phyloP scores from a whole-genome alignment of 306 rosid genomes.

The Medicago lupulina region DNA sequence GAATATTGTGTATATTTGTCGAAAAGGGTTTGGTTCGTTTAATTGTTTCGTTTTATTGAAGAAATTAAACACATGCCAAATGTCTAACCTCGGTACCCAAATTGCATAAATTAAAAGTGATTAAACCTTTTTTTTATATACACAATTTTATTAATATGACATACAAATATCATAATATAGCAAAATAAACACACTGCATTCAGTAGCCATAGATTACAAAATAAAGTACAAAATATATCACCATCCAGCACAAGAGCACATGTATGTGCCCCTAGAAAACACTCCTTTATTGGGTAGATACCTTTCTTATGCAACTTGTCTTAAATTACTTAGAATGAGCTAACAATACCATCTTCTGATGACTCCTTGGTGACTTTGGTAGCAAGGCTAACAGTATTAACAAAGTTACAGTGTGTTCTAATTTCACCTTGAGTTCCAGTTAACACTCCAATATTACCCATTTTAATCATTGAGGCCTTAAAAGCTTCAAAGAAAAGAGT shows the following conservation, averaged over 20 bases:
- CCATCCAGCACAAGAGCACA: background rate
- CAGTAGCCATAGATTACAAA: background rate
- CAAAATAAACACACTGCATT: background rate
- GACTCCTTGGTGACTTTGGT: background rate
- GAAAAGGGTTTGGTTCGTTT: too few species aligned
- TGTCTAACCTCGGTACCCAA: too few species aligned
- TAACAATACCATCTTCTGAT: constrained; percentile 20
- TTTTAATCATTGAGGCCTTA: constrained; percentile 49
- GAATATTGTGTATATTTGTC: too few species aligned
- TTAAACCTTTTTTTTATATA: too few species aligned
- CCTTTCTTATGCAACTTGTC: background rate
- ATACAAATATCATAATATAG: too few species aligned
- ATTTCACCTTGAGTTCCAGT: constrained; percentile 48
- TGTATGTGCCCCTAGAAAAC: background rate
- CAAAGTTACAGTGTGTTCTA: constrained; percentile 44
- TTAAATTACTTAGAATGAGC: constrained; percentile 37
- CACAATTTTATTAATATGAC: too few species aligned
- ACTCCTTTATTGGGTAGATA: constrained; percentile 1
- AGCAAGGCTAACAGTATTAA: constrained; percentile 36
- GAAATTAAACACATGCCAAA: too few species aligned
- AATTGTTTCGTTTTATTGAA: too few species aligned
- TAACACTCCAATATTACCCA: constrained; percentile 50
- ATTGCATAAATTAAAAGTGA: too few species aligned
- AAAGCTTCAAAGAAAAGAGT: constrained; percentile 42
- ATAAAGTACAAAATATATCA: background rate